phyloP scores from a whole-genome alignment of 495 filamentous ascomycete species.

The Daldinia childiae region DNA sequence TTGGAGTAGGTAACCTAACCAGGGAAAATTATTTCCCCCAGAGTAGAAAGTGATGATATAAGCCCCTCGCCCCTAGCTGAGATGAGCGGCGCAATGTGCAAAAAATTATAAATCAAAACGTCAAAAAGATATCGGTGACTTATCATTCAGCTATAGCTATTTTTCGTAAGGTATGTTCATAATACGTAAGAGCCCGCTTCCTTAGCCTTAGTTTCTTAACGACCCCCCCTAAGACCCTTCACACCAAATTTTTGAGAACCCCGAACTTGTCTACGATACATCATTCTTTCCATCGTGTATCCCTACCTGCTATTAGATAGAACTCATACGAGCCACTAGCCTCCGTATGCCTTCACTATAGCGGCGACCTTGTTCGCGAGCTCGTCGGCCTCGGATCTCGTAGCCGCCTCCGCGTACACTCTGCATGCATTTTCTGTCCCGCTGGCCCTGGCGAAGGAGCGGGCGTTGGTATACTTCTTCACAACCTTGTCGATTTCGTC shows the following conservation, averaged over 20 bases:
- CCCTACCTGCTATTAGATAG: background rate
- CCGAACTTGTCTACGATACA: constrained; percentile 3
- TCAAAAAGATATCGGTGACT: background rate
- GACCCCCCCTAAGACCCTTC: constrained; percentile 10
- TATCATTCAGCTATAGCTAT: constrained; percentile 23
- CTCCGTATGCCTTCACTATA: constrained; percentile 64
- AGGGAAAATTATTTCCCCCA: too few relatives aligned
- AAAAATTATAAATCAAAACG: background rate
- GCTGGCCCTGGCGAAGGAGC: constrained; percentile 89
- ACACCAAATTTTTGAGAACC: background rate
- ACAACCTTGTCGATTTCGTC: constrained; percentile 84
- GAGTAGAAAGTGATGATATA: background rate
- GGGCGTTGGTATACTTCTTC: constrained; percentile 88
- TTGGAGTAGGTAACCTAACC: too few relatives aligned
- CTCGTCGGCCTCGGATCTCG: constrained; percentile 83
- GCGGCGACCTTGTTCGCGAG: constrained; percentile 82
- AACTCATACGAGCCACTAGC: background rate
- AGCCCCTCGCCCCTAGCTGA: background rate
- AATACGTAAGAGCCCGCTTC: constrained; percentile 24
- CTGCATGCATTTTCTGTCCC: constrained; percentile 96
- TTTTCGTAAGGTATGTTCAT: constrained; percentile 27
- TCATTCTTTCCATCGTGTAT: background rate
- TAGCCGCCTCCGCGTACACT: constrained; percentile 96
- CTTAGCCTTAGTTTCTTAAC: constrained; percentile 3
- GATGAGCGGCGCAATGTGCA: background rate